A percentile compares a stretch with the other conserved stretches of the same genome.
phyloP scores from a whole-genome alignment of 345 rosid species.

The Corchorus capsularis region DNA sequence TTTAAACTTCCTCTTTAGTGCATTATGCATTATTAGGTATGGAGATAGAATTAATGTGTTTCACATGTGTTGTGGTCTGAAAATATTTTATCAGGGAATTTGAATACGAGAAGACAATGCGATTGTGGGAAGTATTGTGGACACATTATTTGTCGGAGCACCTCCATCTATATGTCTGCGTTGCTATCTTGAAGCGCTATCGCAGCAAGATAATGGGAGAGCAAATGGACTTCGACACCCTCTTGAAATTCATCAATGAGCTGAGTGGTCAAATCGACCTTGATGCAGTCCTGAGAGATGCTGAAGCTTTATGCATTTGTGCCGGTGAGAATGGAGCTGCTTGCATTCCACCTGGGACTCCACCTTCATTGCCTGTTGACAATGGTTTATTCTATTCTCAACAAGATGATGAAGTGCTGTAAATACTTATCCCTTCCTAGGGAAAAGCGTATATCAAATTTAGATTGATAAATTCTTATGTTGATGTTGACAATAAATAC shows the following conservation, averaged over 20 bases:
- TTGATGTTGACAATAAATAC: background rate
- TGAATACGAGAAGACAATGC: constrained; percentile 75
- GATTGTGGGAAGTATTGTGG: constrained; percentile 95
- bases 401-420: constrained; percentile 70
- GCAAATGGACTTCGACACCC: constrained; percentile 95
- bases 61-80: background rate
- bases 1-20: background rate
- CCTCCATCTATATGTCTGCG: constrained; percentile 82
- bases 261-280: constrained; percentile 82
- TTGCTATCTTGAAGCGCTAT: constrained; percentile 86
- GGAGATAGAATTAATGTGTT: background rate
- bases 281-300: constrained; percentile 72
- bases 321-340: constrained; percentile 97
- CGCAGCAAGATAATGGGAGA: constrained; percentile 87
- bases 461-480: background rate
- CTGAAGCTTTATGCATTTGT: constrained; percentile 90
- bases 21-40: background rate
- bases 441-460: background rate
- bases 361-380: constrained; percentile 78
- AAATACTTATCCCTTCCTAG: constrained; percentile 23
- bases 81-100: constrained; percentile 65
- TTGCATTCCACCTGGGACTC: constrained; percentile 90
- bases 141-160: constrained; percentile 86
- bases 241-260: constrained; percentile 91
- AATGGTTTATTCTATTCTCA: constrained; percentile 52